Conservation (phyloP, 1,139 yeast species). For the Chernovozyma aurita region DNA sequence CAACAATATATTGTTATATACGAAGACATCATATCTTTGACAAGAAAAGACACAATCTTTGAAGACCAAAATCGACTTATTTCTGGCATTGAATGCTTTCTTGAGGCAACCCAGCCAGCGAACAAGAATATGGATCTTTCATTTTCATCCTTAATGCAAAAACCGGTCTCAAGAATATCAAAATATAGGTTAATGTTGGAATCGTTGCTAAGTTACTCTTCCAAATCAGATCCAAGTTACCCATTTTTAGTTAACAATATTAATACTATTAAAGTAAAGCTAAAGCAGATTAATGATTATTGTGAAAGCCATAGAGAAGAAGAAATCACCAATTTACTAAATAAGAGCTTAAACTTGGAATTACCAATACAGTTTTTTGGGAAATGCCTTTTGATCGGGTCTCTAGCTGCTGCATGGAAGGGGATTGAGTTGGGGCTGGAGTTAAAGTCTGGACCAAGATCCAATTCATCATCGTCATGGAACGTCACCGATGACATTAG, state of each 20-base stretch:
- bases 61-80: slow-evolving; percentile 2
- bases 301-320: slow-evolving; percentile 10
- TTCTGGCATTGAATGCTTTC: slow-evolving; percentile 16
- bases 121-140: slow-evolving; percentile 38
- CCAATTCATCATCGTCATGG: too few relatives aligned
- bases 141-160: slow-evolving; percentile 46
- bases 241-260: slow-evolving; percentile 9
- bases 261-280: slow-evolving; percentile 15
- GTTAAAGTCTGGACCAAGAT: too few relatives aligned
- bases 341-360: slow-evolving; percentile 10
- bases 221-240: slow-evolving; percentile 4
- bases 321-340: slow-evolving; percentile 8
- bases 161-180: slow-evolving; percentile 49
- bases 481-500: slow-evolving; percentile 3
- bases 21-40: slow-evolving; percentile 32
- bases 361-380: slow-evolving; percentile 35
- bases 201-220: slow-evolving; percentile 25
- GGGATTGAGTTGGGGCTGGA: too few relatives aligned
- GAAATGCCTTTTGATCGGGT: slow-evolving; percentile 33
- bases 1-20: slow-evolving; percentile 22
- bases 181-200: slow-evolving; percentile 49
- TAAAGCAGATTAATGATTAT: slow-evolving; percentile 25
- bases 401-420: slow-evolving; percentile 36
- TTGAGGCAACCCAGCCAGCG: slow-evolving; percentile 39
- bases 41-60: slow-evolving; percentile 12